Base-by-base conservation (phyloP, 2,329 filamentous ascomycete genomes). In the Cladosporium sp. region DNA sequence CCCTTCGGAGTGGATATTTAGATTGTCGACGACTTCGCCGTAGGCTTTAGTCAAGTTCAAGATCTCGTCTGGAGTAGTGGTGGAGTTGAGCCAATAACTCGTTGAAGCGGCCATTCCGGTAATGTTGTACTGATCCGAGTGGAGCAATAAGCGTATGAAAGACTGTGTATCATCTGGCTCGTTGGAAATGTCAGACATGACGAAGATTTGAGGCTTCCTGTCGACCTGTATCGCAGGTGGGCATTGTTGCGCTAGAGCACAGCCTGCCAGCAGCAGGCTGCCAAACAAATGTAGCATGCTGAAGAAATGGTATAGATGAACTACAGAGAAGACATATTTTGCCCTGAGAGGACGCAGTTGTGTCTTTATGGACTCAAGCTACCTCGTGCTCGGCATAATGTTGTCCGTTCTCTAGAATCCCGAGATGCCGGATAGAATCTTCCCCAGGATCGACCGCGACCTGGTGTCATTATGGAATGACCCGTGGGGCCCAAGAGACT, bases 1-100 rank as follows among this genome's bases (percentile, higher is more conserved):
- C 4, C 50, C 53, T 11, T 57, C 60, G 0, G 59, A 70, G 52
- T 79, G 72, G 1, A 52, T 41, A 40, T 65, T 62, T 18, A 80
- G 67, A 49, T 74, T 78, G 19, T 72, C 66, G 15, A 57, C 50
- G 7, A 62, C 61, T 22, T 65, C 53, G 22, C 54, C 56, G 42
- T 66, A 67, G 2, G 56, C 63, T 29, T 50, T 38, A 13, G 63
- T 61, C 15, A 63, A 58, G n/a, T 58, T 54, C 12, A 57, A 49
- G 36, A 66, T 62, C 38, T 57, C 53, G n/a, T 58, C 53, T 3
- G 60, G 58, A 32, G 55, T 57, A 1, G 57, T 55, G 7, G 56
- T 56, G 16, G 53, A 54, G 29, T 59, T 59, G 5, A 58, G 54
- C 59, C 60, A 62, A 36, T 57, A 57, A 8, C 53, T 56, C 7